phyloP scores from a whole-genome alignment of 2,329 filamentous ascomycete genomes.

The Colletotrichum noveboracense region DNA sequence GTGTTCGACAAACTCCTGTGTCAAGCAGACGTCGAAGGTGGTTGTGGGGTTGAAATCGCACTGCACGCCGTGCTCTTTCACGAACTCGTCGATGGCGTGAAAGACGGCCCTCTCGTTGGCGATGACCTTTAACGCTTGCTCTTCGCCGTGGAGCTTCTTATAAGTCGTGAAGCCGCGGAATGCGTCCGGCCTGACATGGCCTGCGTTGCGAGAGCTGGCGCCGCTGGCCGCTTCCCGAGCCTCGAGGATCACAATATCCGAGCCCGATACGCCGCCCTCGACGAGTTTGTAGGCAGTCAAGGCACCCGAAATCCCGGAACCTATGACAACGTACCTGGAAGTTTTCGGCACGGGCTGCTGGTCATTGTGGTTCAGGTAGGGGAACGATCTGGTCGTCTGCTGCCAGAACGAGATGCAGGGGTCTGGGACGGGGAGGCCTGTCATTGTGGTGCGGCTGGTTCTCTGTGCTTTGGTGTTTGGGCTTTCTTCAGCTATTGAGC shows the following conservation, averaged over 20 bases:
- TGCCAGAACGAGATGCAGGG: slow-evolving; percentile 36
- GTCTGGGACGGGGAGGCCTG: background rate
- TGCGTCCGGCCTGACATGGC: slow-evolving; percentile 48
- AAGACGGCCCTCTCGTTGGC: background rate
- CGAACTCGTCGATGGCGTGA: slow-evolving; percentile 44
- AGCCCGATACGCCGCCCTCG: slow-evolving; percentile 34
- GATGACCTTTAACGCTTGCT: background rate
- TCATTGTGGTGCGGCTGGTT: background rate
- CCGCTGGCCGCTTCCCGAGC: slow-evolving; percentile 48
- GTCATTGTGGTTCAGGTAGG: slow-evolving; percentile 43
- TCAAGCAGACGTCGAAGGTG: slow-evolving; percentile 55
- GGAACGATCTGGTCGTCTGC: slow-evolving; percentile 46
- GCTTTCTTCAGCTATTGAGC: background rate
- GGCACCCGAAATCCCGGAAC: slow-evolving; percentile 46
- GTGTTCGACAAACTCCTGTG: slow-evolving; percentile 45
- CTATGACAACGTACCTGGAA: slow-evolving; percentile 42
- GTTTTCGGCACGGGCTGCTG: slow-evolving; percentile 30
- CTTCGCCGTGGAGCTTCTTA: background rate
- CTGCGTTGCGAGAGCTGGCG: slow-evolving; percentile 49
- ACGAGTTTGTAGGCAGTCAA: slow-evolving; percentile 43
- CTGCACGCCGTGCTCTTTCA: slow-evolving; percentile 41
- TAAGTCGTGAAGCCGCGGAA: slow-evolving; percentile 46
- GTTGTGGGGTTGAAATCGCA: slow-evolving; percentile 52
- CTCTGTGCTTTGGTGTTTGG: background rate
- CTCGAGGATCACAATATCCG: slow-evolving; percentile 44